Percentiles rank a stretch among this genome's conserved stretches.
phyloP scores from a whole-genome alignment of 495 filamentous ascomycete species.

The Cercophora sp. region DNA sequence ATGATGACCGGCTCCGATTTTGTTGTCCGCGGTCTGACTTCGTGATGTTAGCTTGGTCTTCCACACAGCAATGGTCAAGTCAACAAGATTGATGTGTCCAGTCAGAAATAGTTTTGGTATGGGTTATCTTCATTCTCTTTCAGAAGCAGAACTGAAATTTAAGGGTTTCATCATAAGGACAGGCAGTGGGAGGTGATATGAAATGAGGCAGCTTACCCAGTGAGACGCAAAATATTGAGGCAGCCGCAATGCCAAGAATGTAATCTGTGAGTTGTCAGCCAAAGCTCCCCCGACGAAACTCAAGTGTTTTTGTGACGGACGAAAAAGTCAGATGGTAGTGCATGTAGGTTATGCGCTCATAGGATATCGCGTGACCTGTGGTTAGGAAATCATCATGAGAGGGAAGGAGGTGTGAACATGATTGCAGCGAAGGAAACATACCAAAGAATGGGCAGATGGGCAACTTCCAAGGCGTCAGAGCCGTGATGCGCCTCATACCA shows the following conservation, averaged over 20 bases:
- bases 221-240: neutral
- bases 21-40: too few species aligned
- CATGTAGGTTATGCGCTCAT: conserved; percentile 93
- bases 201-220: conserved; percentile 16
- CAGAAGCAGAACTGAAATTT: conserved; percentile 94
- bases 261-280: neutral
- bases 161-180: conserved; percentile 69
- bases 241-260: too few species aligned
- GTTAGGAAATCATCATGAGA: conserved; percentile 53
- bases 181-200: neutral
- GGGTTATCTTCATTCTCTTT: conserved; percentile 72
- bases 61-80: conserved; percentile 5
- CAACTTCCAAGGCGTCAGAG: too few species aligned
- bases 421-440: conserved; percentile 7
- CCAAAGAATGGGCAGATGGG: too few species aligned
- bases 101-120: conserved; percentile 67
- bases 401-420: neutral
- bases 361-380: conserved; percentile 67
- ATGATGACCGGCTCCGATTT: too few species aligned
- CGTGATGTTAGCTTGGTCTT: conserved; percentile 16
- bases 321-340: conserved; percentile 93
- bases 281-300: neutral
- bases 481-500: too few species aligned
- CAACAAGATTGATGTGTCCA: conserved; percentile 1
- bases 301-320: conserved; percentile 7